phyloP scores from a whole-genome alignment of 179 eudicot species.

The Drosera spatulata region DNA sequence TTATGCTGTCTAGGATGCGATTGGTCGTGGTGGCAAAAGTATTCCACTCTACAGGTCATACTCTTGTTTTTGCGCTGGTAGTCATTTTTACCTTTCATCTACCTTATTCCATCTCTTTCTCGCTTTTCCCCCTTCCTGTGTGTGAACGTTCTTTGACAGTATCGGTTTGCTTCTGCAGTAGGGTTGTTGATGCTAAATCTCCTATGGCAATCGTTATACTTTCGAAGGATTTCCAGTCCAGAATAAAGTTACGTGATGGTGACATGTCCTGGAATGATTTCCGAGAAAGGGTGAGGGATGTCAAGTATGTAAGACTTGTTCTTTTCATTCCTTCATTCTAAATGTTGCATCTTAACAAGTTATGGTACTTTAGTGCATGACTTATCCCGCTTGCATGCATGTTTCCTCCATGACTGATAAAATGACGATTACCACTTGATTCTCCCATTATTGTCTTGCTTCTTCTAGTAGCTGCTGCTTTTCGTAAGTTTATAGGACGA shows the following conservation, averaged over 20 bases:
- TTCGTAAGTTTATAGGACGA: too few relatives aligned
- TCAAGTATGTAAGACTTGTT: constrained; percentile 26
- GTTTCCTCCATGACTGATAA: too few relatives aligned
- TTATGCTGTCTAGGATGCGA: constrained; percentile 44
- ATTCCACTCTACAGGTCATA: constrained; percentile 79
- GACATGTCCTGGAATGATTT: constrained; percentile 82
- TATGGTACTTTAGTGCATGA: too few relatives aligned
- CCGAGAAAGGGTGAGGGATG: constrained; percentile 34
- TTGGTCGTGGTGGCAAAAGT: constrained; percentile 73
- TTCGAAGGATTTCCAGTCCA: constrained; percentile 30
- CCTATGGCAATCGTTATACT: constrained; percentile 85
- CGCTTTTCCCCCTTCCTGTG: not conserved
- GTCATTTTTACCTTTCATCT: not conserved
- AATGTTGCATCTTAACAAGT: too few relatives aligned
- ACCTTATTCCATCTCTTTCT: not conserved
- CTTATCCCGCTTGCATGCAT: too few relatives aligned
- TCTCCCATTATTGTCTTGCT: too few relatives aligned
- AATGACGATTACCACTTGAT: too few relatives aligned
- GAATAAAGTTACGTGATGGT: constrained; percentile 49
- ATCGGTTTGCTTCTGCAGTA: constrained; percentile 33
- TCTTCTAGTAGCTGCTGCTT: too few relatives aligned
- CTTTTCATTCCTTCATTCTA: too few relatives aligned
- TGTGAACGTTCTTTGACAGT: not conserved
- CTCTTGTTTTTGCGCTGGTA: constrained; percentile 1
- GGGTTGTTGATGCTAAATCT: constrained; percentile 81